Base-by-base conservation (phyloP, 306 rosid genomes). In the Psophocarpus tetragonolobus region DNA sequence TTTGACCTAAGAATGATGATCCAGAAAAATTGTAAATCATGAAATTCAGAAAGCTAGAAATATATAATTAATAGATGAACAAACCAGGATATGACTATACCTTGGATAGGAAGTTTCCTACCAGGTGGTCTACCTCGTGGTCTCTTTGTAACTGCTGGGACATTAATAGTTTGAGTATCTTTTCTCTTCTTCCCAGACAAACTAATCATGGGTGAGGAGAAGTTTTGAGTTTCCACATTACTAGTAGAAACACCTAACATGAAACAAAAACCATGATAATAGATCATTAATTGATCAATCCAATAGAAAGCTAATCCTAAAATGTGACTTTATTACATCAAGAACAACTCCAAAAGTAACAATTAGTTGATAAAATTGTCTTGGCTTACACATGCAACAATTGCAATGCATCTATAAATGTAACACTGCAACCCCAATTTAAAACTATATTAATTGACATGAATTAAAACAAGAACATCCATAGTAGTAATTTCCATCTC, bases 121-220 rank as follows among this genome's bases (percentile, higher is more conserved):
- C 17, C 1, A 5, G 17, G 21, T 4, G 53, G 53, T 45, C 20
- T 48, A 48, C 24, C 56, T 1, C 24, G 24, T 6, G 10, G 4
- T 48, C 7, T 48, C 24, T 48, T 48, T 48, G 8, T 10, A 48
- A 45, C 8, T 14, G 1, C 80, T 62, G 91, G 87, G 11, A 41
- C 87, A 44, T 81, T 81, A 3, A 63, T 27, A 35, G 23, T 36
- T 39, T 24, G 85, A 17, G 74, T 39, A 36, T 57, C 84, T 76
- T 88, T 93, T 77, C 94, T 88, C 84, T 91, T 94, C 7, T 68
- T 73, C 18, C 75, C 36, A 51, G 87, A 80, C n/a, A 56, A 41
- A 26, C 76, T 78, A 15, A 76, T 36, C 58, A 78, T 29, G 6
- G 91, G 84, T 2, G 90, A 54, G 50, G 87, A 60, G 72, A 72